A percentile compares a stretch with the other conserved stretches of the same genome.
These are phyloP conservation scores for Penicillium rolfsii DNA, from an alignment of 2,329 filamentous ascomycete genomes.

Conservation along the genomic window DNA sequence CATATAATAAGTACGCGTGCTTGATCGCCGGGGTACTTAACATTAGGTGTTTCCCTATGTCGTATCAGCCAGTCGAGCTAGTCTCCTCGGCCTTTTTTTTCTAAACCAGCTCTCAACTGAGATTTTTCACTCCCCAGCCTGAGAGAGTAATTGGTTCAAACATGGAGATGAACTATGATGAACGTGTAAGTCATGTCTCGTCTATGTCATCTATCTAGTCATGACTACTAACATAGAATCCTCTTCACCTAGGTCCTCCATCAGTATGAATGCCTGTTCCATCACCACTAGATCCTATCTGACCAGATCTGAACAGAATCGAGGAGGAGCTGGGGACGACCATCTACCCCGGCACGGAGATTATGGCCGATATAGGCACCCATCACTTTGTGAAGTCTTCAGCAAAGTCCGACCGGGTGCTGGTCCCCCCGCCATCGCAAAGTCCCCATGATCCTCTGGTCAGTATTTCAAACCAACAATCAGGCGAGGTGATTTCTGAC, in stretches of 20 bases:
- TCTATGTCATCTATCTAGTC: background rate
- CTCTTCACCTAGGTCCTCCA: conserved; percentile 23
- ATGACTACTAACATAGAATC: background rate
- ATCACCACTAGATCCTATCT: conserved; percentile 19
- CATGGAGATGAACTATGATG: conserved; percentile 56
- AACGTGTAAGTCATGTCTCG: conserved; percentile 34
- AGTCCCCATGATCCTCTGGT: conserved; percentile 53
- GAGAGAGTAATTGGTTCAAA: conserved; percentile 12
- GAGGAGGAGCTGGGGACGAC: conserved; percentile 58
- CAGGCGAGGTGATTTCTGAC: background rate
- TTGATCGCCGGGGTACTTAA: conserved; percentile 3
- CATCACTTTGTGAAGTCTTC: conserved; percentile 66
- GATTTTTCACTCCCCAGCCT: background rate
- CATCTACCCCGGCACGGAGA: conserved; percentile 61
- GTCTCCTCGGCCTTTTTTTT: background rate
- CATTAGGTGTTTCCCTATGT: background rate
- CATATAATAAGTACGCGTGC: background rate
- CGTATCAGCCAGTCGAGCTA: background rate
- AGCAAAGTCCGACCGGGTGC: conserved; percentile 45
- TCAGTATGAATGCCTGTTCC: conserved; percentile 22
- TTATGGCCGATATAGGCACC: conserved; percentile 64
- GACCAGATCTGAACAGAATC: conserved; percentile 48
- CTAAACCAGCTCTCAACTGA: too few species aligned
- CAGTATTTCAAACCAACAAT: conserved; percentile 4
- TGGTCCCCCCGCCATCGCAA: conserved; percentile 56